These are phyloP conservation scores for Mucor plumbeus DNA, from an alignment of 371 early-diverging fungal species.

Conservation along the genomic window DNA sequence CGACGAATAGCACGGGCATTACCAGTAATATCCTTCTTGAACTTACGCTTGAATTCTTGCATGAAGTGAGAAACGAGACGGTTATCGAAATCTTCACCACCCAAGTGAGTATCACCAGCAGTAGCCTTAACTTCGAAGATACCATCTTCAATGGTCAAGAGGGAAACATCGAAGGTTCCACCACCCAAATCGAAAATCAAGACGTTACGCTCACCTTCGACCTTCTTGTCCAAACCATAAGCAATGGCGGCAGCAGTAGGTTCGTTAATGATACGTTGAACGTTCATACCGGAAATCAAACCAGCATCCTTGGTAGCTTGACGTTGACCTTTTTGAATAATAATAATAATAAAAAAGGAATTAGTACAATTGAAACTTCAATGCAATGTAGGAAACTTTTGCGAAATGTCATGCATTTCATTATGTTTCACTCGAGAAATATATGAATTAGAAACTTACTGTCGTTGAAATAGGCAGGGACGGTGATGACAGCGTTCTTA, in stretches of 20 bases:
- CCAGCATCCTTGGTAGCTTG: conserved; percentile 90
- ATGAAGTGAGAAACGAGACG: conserved; percentile 82
- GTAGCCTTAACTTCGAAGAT: conserved; percentile 96
- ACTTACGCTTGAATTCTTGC: conserved; percentile 88
- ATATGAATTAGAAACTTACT: conserved; percentile 26
- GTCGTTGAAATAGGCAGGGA: conserved; percentile 89
- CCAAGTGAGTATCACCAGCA: conserved; percentile 96
- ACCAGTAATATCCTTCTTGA: conserved; percentile 78
- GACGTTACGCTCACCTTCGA: conserved; percentile 80
- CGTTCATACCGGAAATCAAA: conserved; percentile 81
- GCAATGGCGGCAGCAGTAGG: conserved; percentile 97
- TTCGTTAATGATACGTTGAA: conserved; percentile 92
- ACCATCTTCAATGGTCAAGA: conserved; percentile 89
- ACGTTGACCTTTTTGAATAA: conserved; percentile 77
- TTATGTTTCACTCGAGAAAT: background rate
- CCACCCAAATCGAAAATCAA: conserved; percentile 97
- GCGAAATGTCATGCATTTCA: conserved; percentile 39
- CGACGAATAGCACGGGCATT: conserved; percentile 92
- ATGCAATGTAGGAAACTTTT: no score
- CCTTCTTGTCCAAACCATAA: conserved; percentile 87
- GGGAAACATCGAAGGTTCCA: conserved; percentile 96
- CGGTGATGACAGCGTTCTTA: conserved; percentile 92
- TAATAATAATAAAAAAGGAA: background rate
- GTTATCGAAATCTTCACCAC: conserved; percentile 99
- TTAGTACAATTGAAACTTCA: no score